These are phyloP conservation scores for Vigna unguiculata DNA, from an alignment of 306 rosid species.

Conservation along the genomic window DNA sequence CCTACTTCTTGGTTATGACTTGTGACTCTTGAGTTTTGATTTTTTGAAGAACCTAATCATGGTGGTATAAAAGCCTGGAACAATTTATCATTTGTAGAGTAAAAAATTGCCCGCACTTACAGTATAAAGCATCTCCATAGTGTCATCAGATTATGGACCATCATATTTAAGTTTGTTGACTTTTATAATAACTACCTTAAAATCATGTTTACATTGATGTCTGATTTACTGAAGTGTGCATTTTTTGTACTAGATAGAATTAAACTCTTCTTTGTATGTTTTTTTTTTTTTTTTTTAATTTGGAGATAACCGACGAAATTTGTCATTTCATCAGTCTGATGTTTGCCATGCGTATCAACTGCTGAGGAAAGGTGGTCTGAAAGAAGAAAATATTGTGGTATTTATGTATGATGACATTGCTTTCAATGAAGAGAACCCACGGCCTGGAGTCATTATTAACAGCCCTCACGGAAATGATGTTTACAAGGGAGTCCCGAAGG, in stretches of 20 bases:
- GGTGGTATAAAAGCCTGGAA: too few relatives aligned
- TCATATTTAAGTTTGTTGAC: too few relatives aligned
- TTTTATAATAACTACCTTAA: too few relatives aligned
- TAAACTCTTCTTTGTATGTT: too few relatives aligned
- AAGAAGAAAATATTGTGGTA: conserved; percentile 90
- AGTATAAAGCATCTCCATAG: too few relatives aligned
- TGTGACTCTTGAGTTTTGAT: not conserved
- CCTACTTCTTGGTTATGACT: not conserved
- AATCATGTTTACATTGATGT: too few relatives aligned
- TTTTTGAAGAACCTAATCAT: not conserved
- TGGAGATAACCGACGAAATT: not conserved
- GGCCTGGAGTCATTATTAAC: conserved; percentile 87
- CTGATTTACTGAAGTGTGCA: too few relatives aligned
- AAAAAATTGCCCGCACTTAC: too few relatives aligned
- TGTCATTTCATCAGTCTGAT: conserved; percentile 65
- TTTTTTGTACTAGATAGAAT: too few relatives aligned
- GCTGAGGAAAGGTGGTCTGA: conserved; percentile 79
- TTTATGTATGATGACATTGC: conserved; percentile 98
- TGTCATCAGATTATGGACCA: too few relatives aligned
- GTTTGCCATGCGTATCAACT: conserved; percentile 98
- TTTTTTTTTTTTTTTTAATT: not conserved
- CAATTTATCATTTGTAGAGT: too few relatives aligned
- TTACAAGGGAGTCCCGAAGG: conserved; percentile 97
- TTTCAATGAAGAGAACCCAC: conserved; percentile 77
- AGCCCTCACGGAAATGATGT: conserved; percentile 86